These are phyloP conservation scores for Trichoderma citrinoviride DNA, from an alignment of 2,329 filamentous ascomycete species.

Conservation along the genomic window DNA sequence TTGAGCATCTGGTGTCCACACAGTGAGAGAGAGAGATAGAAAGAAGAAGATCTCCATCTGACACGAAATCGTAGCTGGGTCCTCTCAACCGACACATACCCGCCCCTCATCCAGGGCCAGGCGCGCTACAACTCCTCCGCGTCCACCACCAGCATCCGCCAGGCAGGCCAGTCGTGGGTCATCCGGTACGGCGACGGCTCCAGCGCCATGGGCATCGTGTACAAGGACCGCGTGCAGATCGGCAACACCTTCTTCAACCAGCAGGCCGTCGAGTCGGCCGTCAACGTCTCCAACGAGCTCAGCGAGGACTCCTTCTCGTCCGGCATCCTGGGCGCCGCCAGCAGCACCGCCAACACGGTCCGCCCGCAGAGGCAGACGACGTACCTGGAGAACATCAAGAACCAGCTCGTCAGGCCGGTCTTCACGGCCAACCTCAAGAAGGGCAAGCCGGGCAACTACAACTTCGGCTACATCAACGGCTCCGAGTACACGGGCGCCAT, in stretches of 20 bases:
- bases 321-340: constrained; percentile 38
- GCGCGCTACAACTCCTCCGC: constrained; percentile 53
- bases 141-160: constrained; percentile 44
- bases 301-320: constrained; percentile 36
- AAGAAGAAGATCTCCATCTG: not conserved
- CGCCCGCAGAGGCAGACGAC: constrained; percentile 34
- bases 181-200: constrained; percentile 66
- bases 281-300: constrained; percentile 50
- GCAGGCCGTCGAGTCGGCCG: constrained; percentile 66
- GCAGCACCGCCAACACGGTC: constrained; percentile 36
- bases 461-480: constrained; percentile 52
- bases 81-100: constrained; percentile 58
- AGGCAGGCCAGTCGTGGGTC: constrained; percentile 48
- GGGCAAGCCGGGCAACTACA: constrained; percentile 37
- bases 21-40: not conserved
- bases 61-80: constrained; percentile 57
- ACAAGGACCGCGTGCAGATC: constrained; percentile 61
- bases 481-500: constrained; percentile 56
- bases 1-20: too few species aligned
- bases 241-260: constrained; percentile 56
- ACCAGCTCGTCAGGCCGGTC: constrained; percentile 31
- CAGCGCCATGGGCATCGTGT: constrained; percentile 61
- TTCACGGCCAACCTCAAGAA: constrained; percentile 40
- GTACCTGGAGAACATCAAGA: constrained; percentile 38
- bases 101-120: constrained; percentile 49